These are phyloP conservation scores for Chamaecyparis obtusa DNA, from an alignment of 75 land plant species.

Conservation along the genomic window DNA sequence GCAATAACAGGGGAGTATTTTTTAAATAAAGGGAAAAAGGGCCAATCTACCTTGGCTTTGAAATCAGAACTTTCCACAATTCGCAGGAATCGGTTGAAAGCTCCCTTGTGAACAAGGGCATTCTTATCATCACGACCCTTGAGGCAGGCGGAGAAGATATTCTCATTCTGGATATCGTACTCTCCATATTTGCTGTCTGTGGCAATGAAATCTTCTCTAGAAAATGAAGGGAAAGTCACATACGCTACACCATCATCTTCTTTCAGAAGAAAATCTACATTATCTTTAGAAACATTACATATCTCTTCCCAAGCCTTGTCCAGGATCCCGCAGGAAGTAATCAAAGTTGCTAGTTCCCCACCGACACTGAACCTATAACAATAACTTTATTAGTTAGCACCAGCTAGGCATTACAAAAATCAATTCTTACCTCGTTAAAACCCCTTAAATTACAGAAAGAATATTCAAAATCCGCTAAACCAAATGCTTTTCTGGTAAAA, in stretches of 20 bases:
- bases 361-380: not conserved
- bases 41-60: not conserved
- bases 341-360: not conserved
- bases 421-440: not conserved
- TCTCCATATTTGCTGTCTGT: not conserved
- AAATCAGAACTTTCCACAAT: not conserved
- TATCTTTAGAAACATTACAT: not conserved
- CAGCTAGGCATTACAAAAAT: not conserved
- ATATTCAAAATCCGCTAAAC: not conserved
- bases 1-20: not conserved
- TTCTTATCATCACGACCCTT: not conserved
- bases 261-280: not conserved
- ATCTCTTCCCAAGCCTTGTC: not conserved
- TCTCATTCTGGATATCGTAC: not conserved
- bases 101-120: conserved; percentile 1
- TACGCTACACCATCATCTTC: not conserved
- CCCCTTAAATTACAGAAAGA: no score
- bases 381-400: not conserved
- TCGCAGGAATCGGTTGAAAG: not conserved
- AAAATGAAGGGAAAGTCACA: not conserved
- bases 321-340: not conserved
- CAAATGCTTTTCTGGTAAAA: not conserved
- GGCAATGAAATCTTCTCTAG: not conserved
- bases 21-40: not conserved
- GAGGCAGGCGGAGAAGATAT: not conserved